Conservation (phyloP, 495 filamentous ascomycete species). For the Immersiella caudata region DNA sequence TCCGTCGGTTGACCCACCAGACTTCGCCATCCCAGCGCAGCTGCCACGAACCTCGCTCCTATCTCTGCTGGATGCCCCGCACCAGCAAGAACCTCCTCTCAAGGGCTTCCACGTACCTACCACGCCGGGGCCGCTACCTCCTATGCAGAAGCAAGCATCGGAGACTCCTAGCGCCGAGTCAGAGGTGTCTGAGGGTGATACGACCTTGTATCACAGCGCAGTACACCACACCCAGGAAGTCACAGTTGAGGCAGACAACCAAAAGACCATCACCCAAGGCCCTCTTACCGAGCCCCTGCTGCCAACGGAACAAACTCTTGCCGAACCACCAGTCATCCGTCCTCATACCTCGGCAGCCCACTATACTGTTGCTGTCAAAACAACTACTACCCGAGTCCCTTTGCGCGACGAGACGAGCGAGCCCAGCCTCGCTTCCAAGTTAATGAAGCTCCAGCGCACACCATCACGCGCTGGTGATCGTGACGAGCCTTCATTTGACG, state of each 20-base stretch:
- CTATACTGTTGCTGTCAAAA: conserved; percentile 45
- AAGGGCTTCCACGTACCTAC: conserved; percentile 42
- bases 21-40: conserved; percentile 47
- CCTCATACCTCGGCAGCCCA: conserved; percentile 44
- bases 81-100: conserved; percentile 35
- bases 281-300: conserved; percentile 8
- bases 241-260: not conserved
- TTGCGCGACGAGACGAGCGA: conserved; percentile 40
- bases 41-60: conserved; percentile 53
- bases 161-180: not conserved
- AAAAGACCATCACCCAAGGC: conserved; percentile 14
- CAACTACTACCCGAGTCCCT: conserved; percentile 53
- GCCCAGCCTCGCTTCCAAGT: conserved; percentile 33
- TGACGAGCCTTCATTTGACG: conserved; percentile 44
- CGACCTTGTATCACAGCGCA: not conserved
- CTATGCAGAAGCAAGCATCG: not conserved
- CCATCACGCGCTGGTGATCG: conserved; percentile 33
- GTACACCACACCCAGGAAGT: not conserved
- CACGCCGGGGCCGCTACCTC: conserved; percentile 27
- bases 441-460: conserved; percentile 37
- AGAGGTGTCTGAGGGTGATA: not conserved
- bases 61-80: conserved; percentile 57
- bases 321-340: conserved; percentile 22
- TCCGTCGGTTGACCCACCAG: conserved; percentile 55
- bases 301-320: not conserved